Evolutionary conservation across 345 rosid genomes (phyloP).

Genomic region (Linum lewisii): DNA sequence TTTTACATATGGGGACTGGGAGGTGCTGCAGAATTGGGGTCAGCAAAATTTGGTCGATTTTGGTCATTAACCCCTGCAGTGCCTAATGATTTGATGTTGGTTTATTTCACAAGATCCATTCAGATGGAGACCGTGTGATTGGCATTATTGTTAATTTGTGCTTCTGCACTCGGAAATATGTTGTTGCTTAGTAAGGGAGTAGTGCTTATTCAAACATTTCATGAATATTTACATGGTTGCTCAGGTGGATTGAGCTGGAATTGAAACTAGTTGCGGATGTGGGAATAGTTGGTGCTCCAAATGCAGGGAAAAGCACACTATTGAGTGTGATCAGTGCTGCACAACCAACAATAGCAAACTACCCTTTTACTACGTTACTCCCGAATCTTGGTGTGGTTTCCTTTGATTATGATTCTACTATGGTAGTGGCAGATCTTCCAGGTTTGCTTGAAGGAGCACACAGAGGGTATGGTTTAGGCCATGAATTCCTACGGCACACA

Average conservation of each 20-base stretch:
- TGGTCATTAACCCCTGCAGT: neutral
- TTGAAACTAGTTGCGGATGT: conserved; percentile 84
- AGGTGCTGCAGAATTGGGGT: too few relatives aligned
- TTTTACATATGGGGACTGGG: too few relatives aligned
- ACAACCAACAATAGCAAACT: conserved; percentile 76
- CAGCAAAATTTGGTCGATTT: too few relatives aligned
- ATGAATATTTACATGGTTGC: conserved; percentile 20
- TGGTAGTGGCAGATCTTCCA: conserved; percentile 95
- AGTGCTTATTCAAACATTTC: neutral
- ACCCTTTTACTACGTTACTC: conserved; percentile 86
- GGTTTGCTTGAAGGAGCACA: conserved; percentile 98
- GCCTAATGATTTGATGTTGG: neutral
- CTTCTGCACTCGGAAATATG: neutral
- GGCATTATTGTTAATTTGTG: too few relatives aligned
- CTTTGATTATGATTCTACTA: conserved; percentile 73
- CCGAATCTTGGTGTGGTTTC: conserved; percentile 97
- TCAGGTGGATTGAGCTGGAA: conserved; percentile 96
- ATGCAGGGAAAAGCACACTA: conserved; percentile 92
- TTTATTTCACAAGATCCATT: neutral
- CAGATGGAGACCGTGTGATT: neutral
- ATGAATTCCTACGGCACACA: conserved; percentile 78
- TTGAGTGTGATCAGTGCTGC: conserved; percentile 88
- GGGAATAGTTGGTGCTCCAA: conserved; percentile 89
- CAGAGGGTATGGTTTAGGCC: conserved; percentile 88
- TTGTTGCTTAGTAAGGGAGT: neutral